Base-by-base conservation (phyloP, 2,329 filamentous ascomycete species). In the Neurospora sp. region DNA sequence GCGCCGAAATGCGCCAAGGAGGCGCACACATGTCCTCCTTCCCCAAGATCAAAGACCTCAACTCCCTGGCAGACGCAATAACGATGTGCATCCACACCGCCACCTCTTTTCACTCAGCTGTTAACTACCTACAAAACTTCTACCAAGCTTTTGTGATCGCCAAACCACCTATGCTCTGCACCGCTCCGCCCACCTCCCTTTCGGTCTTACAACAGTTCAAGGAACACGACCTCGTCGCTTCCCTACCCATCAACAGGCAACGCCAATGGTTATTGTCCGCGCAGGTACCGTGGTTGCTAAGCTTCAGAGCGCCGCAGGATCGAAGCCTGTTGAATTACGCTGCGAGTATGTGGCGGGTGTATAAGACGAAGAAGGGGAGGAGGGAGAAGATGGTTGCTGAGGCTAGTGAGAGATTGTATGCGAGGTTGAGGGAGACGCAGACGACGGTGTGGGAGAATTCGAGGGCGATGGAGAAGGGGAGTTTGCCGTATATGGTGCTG, bases 51-150 rank as follows among this genome's bases (percentile, higher is more conserved):
- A 76, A 74, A 38, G 82, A 82, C 0, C 67, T 84, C 13, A 79
- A 81, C 13, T 75, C 79, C 23, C 78, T 86, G 0, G 76, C 79
- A 46, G 81, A 85, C 73, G 82, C 80, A 4, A 75, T 84, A 36
- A 84, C 82, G 28, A 85, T 86, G 84, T 83, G 82, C 76, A 85
- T 85, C 71, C 83, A 85, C 75, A 82, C 84, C 67, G 84, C 84
- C 6, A 79, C 82, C 1, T 82, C 84, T 0, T 82, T 83, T 72
- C 83, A 86, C 75, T 84, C 79, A 3, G 80, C 84, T 6, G 80
- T 85, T 72, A 85, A 86, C 75, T 86, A 86, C 73, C 78, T 85
- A 0, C 84, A 85, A 72, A 80, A 82, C 71, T 85, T 83, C 75
- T 85, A 85, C 76, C 80, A 83, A 71, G 76, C 78, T 19, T 85